Base-by-base conservation (phyloP, 2,329 filamentous ascomycete species). In the Kalmusia sp. region DNA sequence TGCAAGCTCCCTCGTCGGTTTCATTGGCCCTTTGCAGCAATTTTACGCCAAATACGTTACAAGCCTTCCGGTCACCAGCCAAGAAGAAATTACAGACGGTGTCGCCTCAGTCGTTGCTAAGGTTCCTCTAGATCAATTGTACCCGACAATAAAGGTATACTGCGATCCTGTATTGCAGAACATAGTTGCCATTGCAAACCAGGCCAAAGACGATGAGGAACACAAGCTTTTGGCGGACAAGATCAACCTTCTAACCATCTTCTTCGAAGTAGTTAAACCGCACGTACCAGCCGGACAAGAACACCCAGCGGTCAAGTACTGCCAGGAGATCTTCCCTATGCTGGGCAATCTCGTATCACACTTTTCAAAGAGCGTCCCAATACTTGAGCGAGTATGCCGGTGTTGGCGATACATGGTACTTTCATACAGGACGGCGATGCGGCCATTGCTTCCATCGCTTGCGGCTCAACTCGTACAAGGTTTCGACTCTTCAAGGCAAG, bases 381-480 rank as follows among this genome's bases (percentile, higher is more conserved):
- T 99, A 54, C 89, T 96, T 61, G 95, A 99, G 79, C 85, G 93
- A 35, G 86, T 99, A 22, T 98, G 93, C 76, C 87, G 93, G 58
- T 97, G 91, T 80, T 99, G 93, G 92, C 87, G 96, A 58, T 90
- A 93, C 72, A 97, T 98, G 91, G 86, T 99, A 33, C 92, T 98
- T 54, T 96, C 93, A 0, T 98, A 98, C 75, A 87, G 95, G 61
- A 95, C 89, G 2, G 90, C 90, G 45, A 96, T 96, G 81, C 86
- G 89, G 12, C 92, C 93, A 21, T 79, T 99, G 39, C 82, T 99
- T 38, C 90, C 90, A 1, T 84, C 87, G 17, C 87, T 99, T 76
- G 96, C 95, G 15, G 90, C 93, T 64, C 96, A 93, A 75, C 84
- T 99, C 52, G 91, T 91, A 1, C 84, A 83, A 58, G 93, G 93